Conservation (phyloP, 2,329 filamentous ascomycete genomes). For the Aspergillus phoenicis region DNA sequence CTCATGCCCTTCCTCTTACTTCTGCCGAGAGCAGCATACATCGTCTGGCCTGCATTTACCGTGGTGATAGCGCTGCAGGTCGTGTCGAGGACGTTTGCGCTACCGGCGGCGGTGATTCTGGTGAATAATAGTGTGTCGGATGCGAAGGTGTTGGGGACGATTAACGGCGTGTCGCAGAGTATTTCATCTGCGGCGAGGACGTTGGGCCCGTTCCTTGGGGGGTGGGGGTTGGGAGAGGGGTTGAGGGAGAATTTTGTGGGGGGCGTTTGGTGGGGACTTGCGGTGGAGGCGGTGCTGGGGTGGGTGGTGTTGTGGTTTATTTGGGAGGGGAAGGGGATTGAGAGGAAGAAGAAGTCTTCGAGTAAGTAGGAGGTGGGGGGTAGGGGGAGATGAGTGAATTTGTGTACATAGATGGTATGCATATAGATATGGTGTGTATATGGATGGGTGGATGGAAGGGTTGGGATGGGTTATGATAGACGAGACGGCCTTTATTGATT, state of each 20-base stretch:
- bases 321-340: slow-evolving; percentile 66
- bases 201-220: slow-evolving; percentile 57
- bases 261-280: slow-evolving; percentile 60
- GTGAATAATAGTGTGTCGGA: slow-evolving; percentile 64
- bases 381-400: too few relatives aligned
- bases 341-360: slow-evolving; percentile 40
- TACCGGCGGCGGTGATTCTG: slow-evolving; percentile 62
- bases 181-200: slow-evolving; percentile 58
- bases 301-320: slow-evolving; percentile 63
- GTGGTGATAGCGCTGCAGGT: slow-evolving; percentile 70
- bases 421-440: not conserved
- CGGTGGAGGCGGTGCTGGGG: slow-evolving; percentile 57
- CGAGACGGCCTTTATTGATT: too few relatives aligned
- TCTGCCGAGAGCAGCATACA: slow-evolving; percentile 57
- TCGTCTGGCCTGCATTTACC: slow-evolving; percentile 67
- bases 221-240: slow-evolving; percentile 58
- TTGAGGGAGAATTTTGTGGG: slow-evolving; percentile 58
- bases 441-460: not conserved
- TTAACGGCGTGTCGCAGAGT: slow-evolving; percentile 62
- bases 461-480: too few relatives aligned
- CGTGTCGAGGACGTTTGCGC: slow-evolving; percentile 69
- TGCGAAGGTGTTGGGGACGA: slow-evolving; percentile 57
- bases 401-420: not conserved
- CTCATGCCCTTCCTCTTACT: slow-evolving; percentile 71
- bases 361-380: slow-evolving; percentile 10